phyloP scores from a whole-genome alignment of 371 early-diverging fungal species.

The Haplosporangium sp. region DNA sequence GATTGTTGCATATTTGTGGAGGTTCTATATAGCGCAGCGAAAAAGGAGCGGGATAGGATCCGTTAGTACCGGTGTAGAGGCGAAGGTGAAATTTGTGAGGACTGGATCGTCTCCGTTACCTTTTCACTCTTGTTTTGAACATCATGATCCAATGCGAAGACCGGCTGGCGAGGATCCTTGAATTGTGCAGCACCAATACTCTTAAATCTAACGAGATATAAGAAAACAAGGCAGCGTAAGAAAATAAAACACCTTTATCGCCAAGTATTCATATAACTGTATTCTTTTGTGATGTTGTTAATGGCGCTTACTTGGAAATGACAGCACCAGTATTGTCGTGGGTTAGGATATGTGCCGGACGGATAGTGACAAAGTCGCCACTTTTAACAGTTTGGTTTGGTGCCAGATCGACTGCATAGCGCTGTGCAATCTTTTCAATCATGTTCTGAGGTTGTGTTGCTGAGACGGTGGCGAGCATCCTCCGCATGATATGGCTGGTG shows the following conservation, averaged over 20 bases:
- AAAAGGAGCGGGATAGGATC: background rate
- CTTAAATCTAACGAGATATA: constrained; percentile 72
- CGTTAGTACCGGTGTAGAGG: too few relatives aligned
- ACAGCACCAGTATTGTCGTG: constrained; percentile 98
- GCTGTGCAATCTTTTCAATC: constrained; percentile 93
- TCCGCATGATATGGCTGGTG: constrained; percentile 14
- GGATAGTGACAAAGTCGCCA: constrained; percentile 94
- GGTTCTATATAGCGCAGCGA: constrained; percentile 63
- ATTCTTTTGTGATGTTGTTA: background rate
- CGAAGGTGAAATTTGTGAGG: background rate
- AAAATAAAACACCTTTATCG: background rate
- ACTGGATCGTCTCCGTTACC: constrained; percentile 40
- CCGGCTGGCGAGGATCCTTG: constrained; percentile 83
- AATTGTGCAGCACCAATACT: constrained; percentile 89
- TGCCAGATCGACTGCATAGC: constrained; percentile 81
- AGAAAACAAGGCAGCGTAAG: background rate
- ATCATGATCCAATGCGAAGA: constrained; percentile 97
- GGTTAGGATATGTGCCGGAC: constrained; percentile 92
- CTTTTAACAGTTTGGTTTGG: constrained; percentile 76
- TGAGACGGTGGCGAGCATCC: constrained; percentile 44
- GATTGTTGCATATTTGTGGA: constrained; percentile 87
- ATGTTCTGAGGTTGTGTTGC: constrained; percentile 74
- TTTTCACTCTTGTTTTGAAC: constrained; percentile 92
- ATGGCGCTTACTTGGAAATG: constrained; percentile 78
- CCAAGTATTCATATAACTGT: background rate